Conservation (phyloP, 371 early-diverging fungal species). For the Phascolomyces articulosus region DNA sequence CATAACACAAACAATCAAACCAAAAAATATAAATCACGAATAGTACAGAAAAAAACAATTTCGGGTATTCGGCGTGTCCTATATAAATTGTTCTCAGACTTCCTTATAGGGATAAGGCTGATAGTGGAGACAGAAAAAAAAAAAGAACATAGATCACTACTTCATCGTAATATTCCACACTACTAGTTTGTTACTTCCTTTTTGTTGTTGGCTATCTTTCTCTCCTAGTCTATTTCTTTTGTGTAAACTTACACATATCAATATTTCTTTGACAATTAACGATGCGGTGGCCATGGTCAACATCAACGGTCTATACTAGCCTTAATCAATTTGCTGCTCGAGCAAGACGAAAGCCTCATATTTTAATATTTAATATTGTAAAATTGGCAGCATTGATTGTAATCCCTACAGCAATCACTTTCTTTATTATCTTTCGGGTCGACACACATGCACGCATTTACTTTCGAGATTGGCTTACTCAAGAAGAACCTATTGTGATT, state of each 20-base stretch:
- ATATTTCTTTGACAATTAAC: not conserved
- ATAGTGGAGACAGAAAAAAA: too few relatives aligned
- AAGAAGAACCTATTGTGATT: conserved; percentile 21
- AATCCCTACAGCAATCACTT: conserved; percentile 17
- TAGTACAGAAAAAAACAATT: too few relatives aligned
- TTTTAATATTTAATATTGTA: not conserved
- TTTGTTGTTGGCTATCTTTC: too few relatives aligned
- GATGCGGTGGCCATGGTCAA: conserved; percentile 12
- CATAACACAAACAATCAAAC: too few relatives aligned
- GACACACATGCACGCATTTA: conserved; percentile 51
- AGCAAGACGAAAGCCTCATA: not conserved
- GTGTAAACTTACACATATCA: too few relatives aligned
- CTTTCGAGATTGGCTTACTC: conserved; percentile 42
- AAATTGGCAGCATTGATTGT: conserved; percentile 12
- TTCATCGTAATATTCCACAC: too few relatives aligned
- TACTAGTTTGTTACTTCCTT: not conserved
- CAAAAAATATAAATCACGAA: too few relatives aligned
- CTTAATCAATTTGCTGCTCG: conserved; percentile 10
- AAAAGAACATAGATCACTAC: too few relatives aligned
- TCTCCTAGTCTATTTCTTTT: too few relatives aligned
- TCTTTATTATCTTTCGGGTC: conserved; percentile 37
- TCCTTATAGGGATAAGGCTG: too few relatives aligned
- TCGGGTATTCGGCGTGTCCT: too few relatives aligned
- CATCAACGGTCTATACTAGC: conserved; percentile 8
- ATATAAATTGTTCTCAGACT: too few relatives aligned